phyloP scores from a whole-genome alignment of 257 asterid species.

The Paraleonurus japonicus region DNA sequence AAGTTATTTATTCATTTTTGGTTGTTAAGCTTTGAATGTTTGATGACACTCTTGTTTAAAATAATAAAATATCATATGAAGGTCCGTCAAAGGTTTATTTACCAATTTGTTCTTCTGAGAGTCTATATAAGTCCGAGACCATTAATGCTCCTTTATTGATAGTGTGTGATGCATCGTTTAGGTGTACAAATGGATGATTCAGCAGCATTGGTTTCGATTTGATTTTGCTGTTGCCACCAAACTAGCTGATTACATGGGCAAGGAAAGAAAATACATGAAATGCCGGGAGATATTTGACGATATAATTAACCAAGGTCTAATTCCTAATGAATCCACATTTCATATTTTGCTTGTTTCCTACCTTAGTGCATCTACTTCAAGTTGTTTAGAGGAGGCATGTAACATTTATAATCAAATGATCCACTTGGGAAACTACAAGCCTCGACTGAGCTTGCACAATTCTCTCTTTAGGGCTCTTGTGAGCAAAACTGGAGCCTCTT shows the following conservation, averaged over 20 bases:
- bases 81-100: not conserved
- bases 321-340: constrained; percentile 86
- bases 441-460: constrained; percentile 85
- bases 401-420: constrained; percentile 77
- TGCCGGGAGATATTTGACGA: constrained; percentile 83
- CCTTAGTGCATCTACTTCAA: constrained; percentile 70
- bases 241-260: constrained; percentile 95
- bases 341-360: constrained; percentile 71
- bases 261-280: constrained; percentile 72
- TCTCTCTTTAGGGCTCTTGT: constrained; percentile 80
- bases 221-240: constrained; percentile 82
- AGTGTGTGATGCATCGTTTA: constrained; percentile 27
- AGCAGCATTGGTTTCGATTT: constrained; percentile 84
- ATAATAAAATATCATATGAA: not conserved
- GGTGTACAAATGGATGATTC: constrained; percentile 97
- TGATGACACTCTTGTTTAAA: constrained; percentile 5
- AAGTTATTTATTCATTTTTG: not conserved
- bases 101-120: not conserved
- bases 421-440: constrained; percentile 83
- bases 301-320: constrained; percentile 75
- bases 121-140: not conserved
- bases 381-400: constrained; percentile 75
- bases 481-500: constrained; percentile 46
- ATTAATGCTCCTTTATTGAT: constrained; percentile 14
- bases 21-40: not conserved